Percentiles rank a stretch among this genome's conserved stretches.
Evolutionary conservation across 768 basidiomycete genomes (phyloP).

Genomic region (Myochromella boudieri): DNA sequence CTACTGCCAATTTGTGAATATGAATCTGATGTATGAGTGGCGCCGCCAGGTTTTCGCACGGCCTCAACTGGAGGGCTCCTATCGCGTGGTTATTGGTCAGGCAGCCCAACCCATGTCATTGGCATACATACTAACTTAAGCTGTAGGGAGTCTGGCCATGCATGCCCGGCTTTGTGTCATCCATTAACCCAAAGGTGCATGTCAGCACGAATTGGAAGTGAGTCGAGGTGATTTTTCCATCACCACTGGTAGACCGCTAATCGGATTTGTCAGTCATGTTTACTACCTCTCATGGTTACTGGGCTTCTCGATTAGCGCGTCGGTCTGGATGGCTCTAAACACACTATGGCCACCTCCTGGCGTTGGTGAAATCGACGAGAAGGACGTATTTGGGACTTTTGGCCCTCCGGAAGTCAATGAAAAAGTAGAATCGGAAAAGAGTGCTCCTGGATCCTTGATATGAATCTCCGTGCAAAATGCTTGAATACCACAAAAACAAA

Average conservation of each 20-base stretch:
- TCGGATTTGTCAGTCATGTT: constrained; percentile 15
- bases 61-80: constrained; percentile 11
- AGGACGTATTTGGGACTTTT: constrained; percentile 22
- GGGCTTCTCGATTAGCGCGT: constrained; percentile 22
- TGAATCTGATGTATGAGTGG: background rate
- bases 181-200: constrained; percentile 16
- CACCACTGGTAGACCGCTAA: background rate
- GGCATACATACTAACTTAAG: background rate
- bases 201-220: constrained; percentile 24
- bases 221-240: constrained; percentile 1
- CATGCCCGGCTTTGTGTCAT: constrained; percentile 27
- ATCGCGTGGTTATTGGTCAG: constrained; percentile 9
- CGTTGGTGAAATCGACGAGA: constrained; percentile 21
- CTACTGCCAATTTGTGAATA: constrained; percentile 20
- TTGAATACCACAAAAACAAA: too few relatives aligned
- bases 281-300: constrained; percentile 28
- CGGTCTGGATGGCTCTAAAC: constrained; percentile 22
- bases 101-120: background rate
- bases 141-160: constrained; percentile 28
- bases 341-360: constrained; percentile 24
- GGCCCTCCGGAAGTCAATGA: constrained; percentile 4
- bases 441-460: too few relatives aligned
- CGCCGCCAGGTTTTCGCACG: constrained; percentile 25
- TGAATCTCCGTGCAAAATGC: too few relatives aligned
- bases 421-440: too few relatives aligned